Evolutionary conservation across 176 grass and related monocot species (phyloP), one percentile per base, ranked within the genome.

Genomic region (Panicum miliaceum): DNA sequence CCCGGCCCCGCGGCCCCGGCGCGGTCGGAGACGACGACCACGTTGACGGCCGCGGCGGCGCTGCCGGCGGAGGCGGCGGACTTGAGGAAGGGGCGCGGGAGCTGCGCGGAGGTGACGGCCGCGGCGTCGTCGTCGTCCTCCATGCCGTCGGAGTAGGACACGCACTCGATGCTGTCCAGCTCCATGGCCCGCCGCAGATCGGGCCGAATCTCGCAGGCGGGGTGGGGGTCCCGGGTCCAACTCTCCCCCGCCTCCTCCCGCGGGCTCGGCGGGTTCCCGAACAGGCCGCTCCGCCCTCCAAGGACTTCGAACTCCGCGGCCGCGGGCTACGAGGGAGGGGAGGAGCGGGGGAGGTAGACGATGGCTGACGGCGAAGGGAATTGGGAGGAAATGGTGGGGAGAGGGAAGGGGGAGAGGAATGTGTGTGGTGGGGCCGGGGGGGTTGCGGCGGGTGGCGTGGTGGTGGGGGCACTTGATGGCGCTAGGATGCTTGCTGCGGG

Each of bases 111-210:
- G 5, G 71, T 52, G 71, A 73, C 34, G 18, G 51, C 78, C 1
- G 42, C 76, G 37, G 65, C 81, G 60, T 83, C 86, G 59, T 89
- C 89, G 12, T 94, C 86, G 32, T 94, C 92, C 11, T 88, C 80
- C 64, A 88, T 77, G 56, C 89, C 89, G 51, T 94, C 86, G 65
- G 86, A 91, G 65, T 76, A 88, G 79, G 92, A 91, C 80, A 94
- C 64, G 86, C 92, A 94, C 84, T 94, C 92, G 84, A 94, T 89
- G 81, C 63, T 91, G 35, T 91, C 89, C 81, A 85, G 53, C 64
- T 94, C 92, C 92, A 94, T 94, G 42, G 58, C 64, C 61, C 67
- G 75, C 60, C 63, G 23, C 77, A 73, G 81, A 85, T 84, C 63
- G 78, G 19, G 15, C 59, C 59, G 46, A 73, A 77, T 85, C 62